These are phyloP conservation scores for Pelargonium nanum DNA, from an alignment of 345 rosid genomes.

Conservation along the genomic window DNA sequence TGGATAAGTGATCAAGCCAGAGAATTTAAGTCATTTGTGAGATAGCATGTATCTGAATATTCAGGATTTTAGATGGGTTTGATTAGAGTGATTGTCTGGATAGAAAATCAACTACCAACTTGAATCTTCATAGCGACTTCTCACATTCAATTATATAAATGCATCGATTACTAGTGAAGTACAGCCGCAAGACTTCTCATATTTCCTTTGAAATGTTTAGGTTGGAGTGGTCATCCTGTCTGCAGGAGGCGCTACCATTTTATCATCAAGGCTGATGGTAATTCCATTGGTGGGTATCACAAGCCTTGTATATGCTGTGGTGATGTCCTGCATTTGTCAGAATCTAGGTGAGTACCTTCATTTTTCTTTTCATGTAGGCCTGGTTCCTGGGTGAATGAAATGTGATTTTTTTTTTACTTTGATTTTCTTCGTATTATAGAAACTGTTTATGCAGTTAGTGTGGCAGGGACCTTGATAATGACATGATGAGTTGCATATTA, in stretches of 20 bases:
- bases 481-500: too few relatives aligned
- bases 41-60: too few relatives aligned
- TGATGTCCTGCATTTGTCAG: conserved; percentile 36
- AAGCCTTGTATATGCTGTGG: conserved; percentile 52
- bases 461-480: too few relatives aligned
- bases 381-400: neutral
- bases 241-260: conserved; percentile 64
- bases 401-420: neutral
- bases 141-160: too few relatives aligned
- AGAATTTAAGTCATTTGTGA: too few relatives aligned
- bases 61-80: too few relatives aligned
- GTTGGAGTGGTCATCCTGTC: conserved; percentile 68
- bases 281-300: conserved; percentile 40
- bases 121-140: too few relatives aligned
- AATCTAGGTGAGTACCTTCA: conserved; percentile 30
- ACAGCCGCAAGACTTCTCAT: neutral
- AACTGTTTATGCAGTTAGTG: too few relatives aligned
- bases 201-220: conserved; percentile 10
- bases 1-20: too few relatives aligned
- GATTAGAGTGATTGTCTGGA: too few relatives aligned
- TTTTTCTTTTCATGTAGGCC: neutral
- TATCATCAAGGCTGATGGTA: conserved; percentile 50
- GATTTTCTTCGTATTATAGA: too few relatives aligned
- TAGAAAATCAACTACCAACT: too few relatives aligned
- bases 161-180: neutral